Evolutionary conservation across 192 early-diverging fungal genomes (phyloP).

Genomic region (Piromyces sp.): DNA sequence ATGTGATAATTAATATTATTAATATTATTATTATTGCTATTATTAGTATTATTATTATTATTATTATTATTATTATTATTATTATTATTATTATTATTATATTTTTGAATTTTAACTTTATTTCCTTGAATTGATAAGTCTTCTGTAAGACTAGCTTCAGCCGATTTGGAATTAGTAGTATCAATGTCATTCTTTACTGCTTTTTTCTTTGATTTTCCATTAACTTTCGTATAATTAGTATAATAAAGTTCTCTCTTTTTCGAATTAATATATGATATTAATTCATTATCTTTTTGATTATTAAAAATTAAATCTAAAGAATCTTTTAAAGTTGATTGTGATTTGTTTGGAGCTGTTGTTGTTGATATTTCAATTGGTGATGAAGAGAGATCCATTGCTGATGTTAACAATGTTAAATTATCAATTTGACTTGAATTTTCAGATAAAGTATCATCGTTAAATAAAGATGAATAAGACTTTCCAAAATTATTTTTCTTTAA

Average conservation of each 20-base stretch:
- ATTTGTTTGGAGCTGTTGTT: too few species aligned
- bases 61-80: too few species aligned
- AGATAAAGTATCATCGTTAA: too few species aligned
- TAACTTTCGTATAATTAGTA: not conserved
- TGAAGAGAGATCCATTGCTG: too few species aligned
- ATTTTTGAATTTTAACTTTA: not conserved
- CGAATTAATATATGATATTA: not conserved
- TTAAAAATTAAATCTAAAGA: not conserved
- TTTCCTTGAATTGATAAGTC: not conserved
- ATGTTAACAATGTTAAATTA: too few species aligned
- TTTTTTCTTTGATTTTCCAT: not conserved
- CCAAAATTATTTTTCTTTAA: too few species aligned
- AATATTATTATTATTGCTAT: not conserved
- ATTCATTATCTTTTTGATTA: not conserved
- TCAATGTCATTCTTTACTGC: not conserved
- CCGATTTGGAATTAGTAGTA: not conserved
- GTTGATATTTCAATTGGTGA: too few species aligned
- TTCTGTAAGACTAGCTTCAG: not conserved
- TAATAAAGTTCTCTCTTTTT: not conserved
- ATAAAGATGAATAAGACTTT: too few species aligned
- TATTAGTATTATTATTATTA: too few species aligned
- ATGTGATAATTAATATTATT: not conserved
- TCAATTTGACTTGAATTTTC: too few species aligned
- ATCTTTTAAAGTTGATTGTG: not conserved
- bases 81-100: not conserved